These are phyloP conservation scores for Hortiboletus flavorubellus DNA, from an alignment of 768 basidiomycete species.

Conservation along the genomic window DNA sequence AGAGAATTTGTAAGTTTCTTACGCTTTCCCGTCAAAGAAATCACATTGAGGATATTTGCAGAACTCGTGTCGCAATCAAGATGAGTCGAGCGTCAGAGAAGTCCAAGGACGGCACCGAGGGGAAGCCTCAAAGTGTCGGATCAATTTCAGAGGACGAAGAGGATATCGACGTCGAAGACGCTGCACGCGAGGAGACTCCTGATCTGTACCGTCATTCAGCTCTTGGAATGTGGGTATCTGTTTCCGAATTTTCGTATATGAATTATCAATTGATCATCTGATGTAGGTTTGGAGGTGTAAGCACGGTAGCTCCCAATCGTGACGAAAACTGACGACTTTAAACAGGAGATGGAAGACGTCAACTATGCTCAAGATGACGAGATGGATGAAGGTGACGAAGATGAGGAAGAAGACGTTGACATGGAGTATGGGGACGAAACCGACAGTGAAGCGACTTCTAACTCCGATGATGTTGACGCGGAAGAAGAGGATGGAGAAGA, in stretches of 20 bases:
- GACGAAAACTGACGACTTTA: constrained; percentile 15
- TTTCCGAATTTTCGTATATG: not conserved
- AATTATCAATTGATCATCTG: constrained; percentile 3
- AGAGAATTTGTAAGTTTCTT: constrained; percentile 71
- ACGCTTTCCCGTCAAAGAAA: not conserved
- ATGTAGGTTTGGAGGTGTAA: constrained; percentile 71
- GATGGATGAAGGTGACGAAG: constrained; percentile 80
- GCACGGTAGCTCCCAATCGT: constrained; percentile 29
- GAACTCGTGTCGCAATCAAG: constrained; percentile 96
- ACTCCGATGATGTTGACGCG: constrained; percentile 65
- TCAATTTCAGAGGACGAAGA: constrained; percentile 45
- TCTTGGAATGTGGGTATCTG: constrained; percentile 73
- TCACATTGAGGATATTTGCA: constrained; percentile 31
- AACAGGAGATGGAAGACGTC: constrained; percentile 82
- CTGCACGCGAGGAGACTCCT: constrained; percentile 74
- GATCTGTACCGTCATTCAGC: constrained; percentile 96
- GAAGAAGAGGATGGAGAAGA: constrained; percentile 63
- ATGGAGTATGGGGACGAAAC: constrained; percentile 86
- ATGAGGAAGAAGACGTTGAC: constrained; percentile 79
- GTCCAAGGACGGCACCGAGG: constrained; percentile 53
- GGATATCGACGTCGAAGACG: constrained; percentile 54
- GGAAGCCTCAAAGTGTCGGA: constrained; percentile 41
- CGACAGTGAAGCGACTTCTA: constrained; percentile 77
- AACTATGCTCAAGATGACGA: constrained; percentile 66
- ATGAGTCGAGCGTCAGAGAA: constrained; percentile 82